Evolutionary conservation across 2,329 filamentous ascomycete genomes (phyloP).

Genomic region (Blastomyces gilchristii): DNA sequence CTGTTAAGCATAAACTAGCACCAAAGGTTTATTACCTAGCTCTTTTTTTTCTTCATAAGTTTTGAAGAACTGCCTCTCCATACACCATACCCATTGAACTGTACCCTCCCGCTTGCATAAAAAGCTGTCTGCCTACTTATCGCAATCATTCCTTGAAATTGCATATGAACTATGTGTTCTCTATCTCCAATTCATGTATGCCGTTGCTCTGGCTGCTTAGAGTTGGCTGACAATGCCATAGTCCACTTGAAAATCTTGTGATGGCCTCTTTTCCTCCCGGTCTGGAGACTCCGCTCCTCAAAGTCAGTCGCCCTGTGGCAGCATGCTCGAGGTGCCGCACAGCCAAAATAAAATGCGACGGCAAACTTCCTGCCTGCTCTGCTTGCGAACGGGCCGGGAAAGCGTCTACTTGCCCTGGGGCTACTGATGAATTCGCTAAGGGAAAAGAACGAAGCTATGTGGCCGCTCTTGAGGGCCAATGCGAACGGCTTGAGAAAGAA

Average conservation of each 20-base stretch:
- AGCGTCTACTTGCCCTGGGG: conserved; percentile 78
- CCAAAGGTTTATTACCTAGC: neutral
- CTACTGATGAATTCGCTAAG: conserved; percentile 88
- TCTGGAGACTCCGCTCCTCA: conserved; percentile 33
- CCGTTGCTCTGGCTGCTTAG: neutral
- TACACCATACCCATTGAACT: neutral
- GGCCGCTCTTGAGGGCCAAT: conserved; percentile 79
- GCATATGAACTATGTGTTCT: neutral
- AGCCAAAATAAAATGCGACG: conserved; percentile 97
- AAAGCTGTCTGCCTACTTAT: neutral
- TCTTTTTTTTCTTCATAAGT: neutral
- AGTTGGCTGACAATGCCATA: conserved; percentile 6
- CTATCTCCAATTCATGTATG: neutral
- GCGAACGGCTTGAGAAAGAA: conserved; percentile 76
- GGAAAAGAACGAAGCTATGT: conserved; percentile 97
- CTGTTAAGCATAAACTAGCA: neutral
- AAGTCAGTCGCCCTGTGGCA: conserved; percentile 66
- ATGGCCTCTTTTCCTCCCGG: conserved; percentile 24
- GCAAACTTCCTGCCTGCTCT: conserved; percentile 87
- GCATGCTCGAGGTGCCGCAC: conserved; percentile 74
- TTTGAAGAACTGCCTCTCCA: neutral
- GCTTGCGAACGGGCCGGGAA: conserved; percentile 89
- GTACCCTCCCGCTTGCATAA: neutral
- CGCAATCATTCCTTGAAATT: neutral
- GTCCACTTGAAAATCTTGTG: neutral